phyloP scores from a whole-genome alignment of 768 basidiomycete genomes.

The Bullera alba region DNA sequence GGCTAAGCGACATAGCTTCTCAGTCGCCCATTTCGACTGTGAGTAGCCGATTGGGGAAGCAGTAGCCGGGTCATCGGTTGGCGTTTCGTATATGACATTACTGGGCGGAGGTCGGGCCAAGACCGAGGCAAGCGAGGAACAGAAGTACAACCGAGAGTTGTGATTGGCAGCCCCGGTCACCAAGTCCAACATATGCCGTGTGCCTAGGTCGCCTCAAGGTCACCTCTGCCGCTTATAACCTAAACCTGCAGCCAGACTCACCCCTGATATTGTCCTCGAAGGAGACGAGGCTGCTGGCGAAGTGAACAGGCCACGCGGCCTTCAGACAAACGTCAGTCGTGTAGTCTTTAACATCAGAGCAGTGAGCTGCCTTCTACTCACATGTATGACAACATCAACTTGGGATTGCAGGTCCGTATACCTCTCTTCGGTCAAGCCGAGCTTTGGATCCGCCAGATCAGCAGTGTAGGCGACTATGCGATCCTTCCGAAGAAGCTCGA shows the following conservation, averaged over 20 bases:
- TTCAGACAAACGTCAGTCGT: conserved; percentile 5
- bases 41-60: conserved; percentile 42
- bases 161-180: background rate
- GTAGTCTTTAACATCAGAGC: background rate
- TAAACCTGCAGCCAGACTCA: conserved; percentile 1
- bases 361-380: conserved; percentile 9
- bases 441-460: conserved; percentile 8
- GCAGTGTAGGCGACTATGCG: conserved; percentile 8
- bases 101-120: conserved; percentile 5
- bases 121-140: conserved; percentile 43
- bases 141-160: conserved; percentile 30
- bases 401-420: conserved; percentile 8
- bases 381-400: conserved; percentile 33
- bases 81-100: conserved; percentile 17
- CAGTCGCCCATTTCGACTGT: conserved; percentile 44
- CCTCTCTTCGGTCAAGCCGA: conserved; percentile 20
- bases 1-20: conserved; percentile 32
- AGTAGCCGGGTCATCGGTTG: conserved; percentile 28
- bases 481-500: too few relatives aligned
- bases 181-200: conserved; percentile 24
- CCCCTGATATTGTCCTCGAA: conserved; percentile 40
- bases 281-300: conserved; percentile 34
- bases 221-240: background rate
- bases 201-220: conserved; percentile 11
- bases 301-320: conserved; percentile 44